Conservation (phyloP, 352 stramenopile species). For the Phytopythium delawarense region DNA sequence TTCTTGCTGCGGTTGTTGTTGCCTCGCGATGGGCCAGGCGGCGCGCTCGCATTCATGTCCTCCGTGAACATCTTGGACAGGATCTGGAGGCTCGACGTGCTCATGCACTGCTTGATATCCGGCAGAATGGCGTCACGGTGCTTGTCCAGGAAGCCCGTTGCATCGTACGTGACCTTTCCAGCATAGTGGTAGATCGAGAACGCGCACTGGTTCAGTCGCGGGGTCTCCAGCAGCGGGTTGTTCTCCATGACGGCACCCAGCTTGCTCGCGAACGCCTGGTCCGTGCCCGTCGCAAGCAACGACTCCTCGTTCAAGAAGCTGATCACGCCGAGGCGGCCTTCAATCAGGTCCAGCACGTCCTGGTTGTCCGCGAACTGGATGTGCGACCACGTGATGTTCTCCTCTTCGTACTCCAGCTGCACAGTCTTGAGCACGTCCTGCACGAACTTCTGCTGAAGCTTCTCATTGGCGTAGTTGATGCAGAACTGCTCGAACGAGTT, state of each 20-base stretch:
- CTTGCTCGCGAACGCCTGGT: constrained; percentile 87
- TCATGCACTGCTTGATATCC: constrained; percentile 86
- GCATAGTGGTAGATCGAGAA: constrained; percentile 88
- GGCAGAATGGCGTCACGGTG: constrained; percentile 80
- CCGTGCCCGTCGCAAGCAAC: constrained; percentile 74
- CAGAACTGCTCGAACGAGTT: constrained; percentile 93
- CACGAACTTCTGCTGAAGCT: constrained; percentile 87
- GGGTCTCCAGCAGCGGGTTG: constrained; percentile 81
- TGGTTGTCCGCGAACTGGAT: constrained; percentile 90
- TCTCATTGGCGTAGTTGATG: constrained; percentile 94
- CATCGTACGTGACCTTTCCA: constrained; percentile 83
- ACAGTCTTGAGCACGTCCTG: constrained; percentile 92
- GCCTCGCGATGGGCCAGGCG: constrained; percentile 9
- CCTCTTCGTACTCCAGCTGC: constrained; percentile 88
- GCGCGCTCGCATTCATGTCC: constrained; percentile 30
- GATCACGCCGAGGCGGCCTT: constrained; percentile 86
- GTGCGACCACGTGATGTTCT: constrained; percentile 90
- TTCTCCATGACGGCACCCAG: constrained; percentile 85
- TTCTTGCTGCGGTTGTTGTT: constrained; percentile 30
- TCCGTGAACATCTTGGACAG: constrained; percentile 68
- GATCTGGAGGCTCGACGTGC: constrained; percentile 55
- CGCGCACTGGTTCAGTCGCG: constrained; percentile 73
- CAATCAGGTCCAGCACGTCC: constrained; percentile 88
- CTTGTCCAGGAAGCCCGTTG: constrained; percentile 80
- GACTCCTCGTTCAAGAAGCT: constrained; percentile 91